Evolutionary conservation across 306 rosid genomes (phyloP).

Genomic region (Aeschynomene evenia): DNA sequence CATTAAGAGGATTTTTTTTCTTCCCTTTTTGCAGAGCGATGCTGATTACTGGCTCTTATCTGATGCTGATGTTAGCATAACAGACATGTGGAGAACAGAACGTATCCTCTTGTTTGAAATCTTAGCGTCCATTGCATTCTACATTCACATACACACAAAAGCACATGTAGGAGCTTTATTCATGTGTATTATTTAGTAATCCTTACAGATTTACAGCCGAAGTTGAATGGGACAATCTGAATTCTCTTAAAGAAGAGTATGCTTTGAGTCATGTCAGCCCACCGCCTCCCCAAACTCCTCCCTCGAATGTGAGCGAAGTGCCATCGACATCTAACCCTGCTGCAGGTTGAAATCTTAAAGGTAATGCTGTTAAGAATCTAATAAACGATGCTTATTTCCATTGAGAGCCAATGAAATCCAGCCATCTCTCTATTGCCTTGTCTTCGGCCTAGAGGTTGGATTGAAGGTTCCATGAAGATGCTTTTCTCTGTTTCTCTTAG

Average conservation of each 20-base stretch:
- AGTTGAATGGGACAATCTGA: constrained; percentile 55
- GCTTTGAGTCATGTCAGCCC: constrained; percentile 35
- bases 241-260: constrained; percentile 54
- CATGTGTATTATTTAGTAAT: background rate
- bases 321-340: constrained; percentile 49
- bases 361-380: constrained; percentile 24
- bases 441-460: constrained; percentile 44
- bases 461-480: constrained; percentile 50
- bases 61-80: constrained; percentile 80
- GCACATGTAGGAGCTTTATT: background rate
- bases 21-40: constrained; percentile 54
- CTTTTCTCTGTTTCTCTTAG: constrained; percentile 25
- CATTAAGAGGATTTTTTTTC: constrained; percentile 15
- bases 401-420: constrained; percentile 51
- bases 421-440: constrained; percentile 26
- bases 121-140: constrained; percentile 3
- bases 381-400: constrained; percentile 15
- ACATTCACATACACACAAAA: background rate
- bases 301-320: constrained; percentile 41
- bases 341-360: constrained; percentile 39
- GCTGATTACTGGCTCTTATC: constrained; percentile 98
- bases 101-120: constrained; percentile 51
- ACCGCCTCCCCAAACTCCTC: constrained; percentile 43
- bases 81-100: constrained; percentile 94
- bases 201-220: constrained; percentile 52